Evolutionary conservation across 106 monocot species (phyloP).

Genomic region (Narthecium ossifragum): DNA sequence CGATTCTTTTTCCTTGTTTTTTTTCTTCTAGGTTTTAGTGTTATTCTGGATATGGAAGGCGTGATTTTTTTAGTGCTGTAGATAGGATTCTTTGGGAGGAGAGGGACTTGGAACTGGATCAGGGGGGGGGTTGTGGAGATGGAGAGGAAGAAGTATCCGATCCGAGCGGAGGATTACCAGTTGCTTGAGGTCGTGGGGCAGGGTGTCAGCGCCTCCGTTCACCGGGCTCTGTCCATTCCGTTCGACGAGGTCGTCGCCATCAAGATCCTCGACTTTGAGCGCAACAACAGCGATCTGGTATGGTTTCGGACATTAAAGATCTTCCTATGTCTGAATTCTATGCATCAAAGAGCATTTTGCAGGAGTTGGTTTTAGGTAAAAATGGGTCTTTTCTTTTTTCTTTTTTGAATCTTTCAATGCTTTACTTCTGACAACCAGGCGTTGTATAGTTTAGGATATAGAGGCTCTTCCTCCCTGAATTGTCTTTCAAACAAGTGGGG

Average conservation of each 20-base stretch:
- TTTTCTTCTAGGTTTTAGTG: no score
- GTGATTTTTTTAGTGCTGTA: no score
- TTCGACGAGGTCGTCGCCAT: conserved; percentile 41
- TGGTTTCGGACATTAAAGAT: no score
- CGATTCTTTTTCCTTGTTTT: no score
- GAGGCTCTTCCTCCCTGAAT: no score
- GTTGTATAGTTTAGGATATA: not conserved
- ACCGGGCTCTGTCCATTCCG: conserved; percentile 41
- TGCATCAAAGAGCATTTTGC: not conserved
- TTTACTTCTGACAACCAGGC: not conserved
- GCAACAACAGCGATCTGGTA: conserved; percentile 29
- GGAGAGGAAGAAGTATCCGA: conserved; percentile 28
- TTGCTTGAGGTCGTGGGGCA: conserved; percentile 39
- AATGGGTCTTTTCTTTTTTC: not conserved
- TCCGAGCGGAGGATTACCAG: conserved; percentile 33
- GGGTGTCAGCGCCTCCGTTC: conserved; percentile 38
- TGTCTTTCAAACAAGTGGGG: no score
- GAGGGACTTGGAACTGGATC: no score
- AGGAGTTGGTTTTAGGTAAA: not conserved
- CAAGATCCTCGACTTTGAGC: conserved; percentile 47
- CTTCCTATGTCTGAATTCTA: no score
- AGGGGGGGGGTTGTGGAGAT: not conserved
- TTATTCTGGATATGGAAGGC: no score
- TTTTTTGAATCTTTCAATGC: not conserved
- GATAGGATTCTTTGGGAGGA: no score